Base-by-base conservation (phyloP, 169 alveolate genomes). In the Cryptosporidium felis region DNA sequence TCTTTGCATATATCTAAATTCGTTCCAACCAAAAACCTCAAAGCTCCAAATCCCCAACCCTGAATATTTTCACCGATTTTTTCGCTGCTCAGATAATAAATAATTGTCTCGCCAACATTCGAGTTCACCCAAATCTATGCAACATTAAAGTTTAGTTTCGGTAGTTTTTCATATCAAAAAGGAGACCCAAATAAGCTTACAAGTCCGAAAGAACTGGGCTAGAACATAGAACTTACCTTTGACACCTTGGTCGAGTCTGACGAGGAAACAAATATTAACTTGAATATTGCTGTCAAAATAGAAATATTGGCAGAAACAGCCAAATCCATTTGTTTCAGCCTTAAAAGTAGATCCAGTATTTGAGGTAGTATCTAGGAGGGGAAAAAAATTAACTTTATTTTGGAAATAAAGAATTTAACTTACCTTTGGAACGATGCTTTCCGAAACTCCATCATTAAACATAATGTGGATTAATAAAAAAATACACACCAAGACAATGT, bases 41-140 rank as follows among this genome's bases (percentile, higher is more conserved):
- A 56, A 53, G 85, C 85, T 74, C 74, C 85, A 74, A 74, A 74
- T 16, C 85, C 85, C 85, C 85, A 74, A 74, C 51, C 32, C 56
- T 74, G 74, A 49, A 42, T 58, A 16, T 49, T 53, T 56, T 74
- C 85, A 74, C 56, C 66, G 10, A 74, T 23, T 10, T 56, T 74
- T 74, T 53, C 58, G 38, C 38, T 44, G 3, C 12, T 40, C 38
- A 74, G 10, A 53, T 51, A 74, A 8, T 23, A 18, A 1, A 74
- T 23, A n/a, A 74, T 53, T 23, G 51, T 49, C n/a, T 56, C 23
- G 21, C 85, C 85, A 53, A 74, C 42, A 34, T 74, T 56, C 0
- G 85, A 53, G 21, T 74, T 59, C 16, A 53, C 60, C 85, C 85
- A 74, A 38, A 53, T 49, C 85, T 74, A 53, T 30, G 12, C 44